Evolutionary conservation across 441 rosid genomes (phyloP).

Genomic region (Erysimum pusillum): DNA sequence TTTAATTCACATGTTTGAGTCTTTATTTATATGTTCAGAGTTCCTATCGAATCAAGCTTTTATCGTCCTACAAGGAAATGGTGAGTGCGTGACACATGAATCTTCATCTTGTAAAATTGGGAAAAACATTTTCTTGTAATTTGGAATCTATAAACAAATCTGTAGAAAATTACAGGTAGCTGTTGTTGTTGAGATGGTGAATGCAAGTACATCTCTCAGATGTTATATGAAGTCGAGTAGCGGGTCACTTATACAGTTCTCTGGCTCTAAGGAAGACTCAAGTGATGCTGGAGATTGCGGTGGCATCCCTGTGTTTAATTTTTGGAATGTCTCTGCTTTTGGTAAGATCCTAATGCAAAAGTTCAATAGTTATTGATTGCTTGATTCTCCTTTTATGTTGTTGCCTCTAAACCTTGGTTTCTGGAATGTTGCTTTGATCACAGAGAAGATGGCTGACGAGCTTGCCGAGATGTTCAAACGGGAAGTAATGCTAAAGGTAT

Average conservation of each 20-base stretch:
- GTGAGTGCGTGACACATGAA: slow-evolving; percentile 54
- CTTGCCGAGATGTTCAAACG: slow-evolving; percentile 73
- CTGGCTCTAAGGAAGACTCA: slow-evolving; percentile 53
- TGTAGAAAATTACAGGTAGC: slow-evolving; percentile 57
- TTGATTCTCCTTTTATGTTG: slow-evolving; percentile 9
- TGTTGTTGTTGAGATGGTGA: slow-evolving; percentile 65
- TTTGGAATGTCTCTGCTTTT: slow-evolving; percentile 64
- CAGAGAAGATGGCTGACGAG: slow-evolving; percentile 83
- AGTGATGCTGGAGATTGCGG: slow-evolving; percentile 79
- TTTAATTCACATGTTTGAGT: slow-evolving; percentile 6
- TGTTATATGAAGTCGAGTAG: slow-evolving; percentile 57
- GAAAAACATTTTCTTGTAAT: background rate
- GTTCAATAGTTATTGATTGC: background rate
- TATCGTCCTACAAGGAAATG: slow-evolving; percentile 79
- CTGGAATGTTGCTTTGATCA: slow-evolving; percentile 28
- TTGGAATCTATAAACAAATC: slow-evolving; percentile 23
- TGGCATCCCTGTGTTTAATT: slow-evolving; percentile 71
- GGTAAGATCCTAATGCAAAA: slow-evolving; percentile 54
- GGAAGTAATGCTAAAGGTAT: slow-evolving; percentile 81
- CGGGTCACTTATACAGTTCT: slow-evolving; percentile 73
- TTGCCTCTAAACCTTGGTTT: slow-evolving; percentile 25
- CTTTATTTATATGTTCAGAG: slow-evolving; percentile 61
- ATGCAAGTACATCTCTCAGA: slow-evolving; percentile 67
- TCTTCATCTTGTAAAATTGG: background rate
- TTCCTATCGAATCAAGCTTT: slow-evolving; percentile 58